phyloP scores from a whole-genome alignment of 805 yeast genomes.

The Monosporozyma yasuniensis region DNA sequence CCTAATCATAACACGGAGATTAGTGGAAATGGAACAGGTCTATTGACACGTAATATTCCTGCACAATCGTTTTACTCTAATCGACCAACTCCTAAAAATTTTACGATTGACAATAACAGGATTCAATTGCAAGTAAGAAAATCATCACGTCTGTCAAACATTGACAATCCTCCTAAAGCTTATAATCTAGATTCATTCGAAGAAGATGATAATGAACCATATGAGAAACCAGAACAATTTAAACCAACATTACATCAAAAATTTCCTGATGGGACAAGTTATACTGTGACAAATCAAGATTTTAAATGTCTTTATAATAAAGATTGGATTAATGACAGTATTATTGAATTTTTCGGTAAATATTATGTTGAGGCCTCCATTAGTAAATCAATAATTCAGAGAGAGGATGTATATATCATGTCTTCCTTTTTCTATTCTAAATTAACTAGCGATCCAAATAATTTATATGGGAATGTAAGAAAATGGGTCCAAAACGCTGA shows the following conservation, averaged over 20 bases:
- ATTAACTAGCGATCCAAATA: slow-evolving; percentile 35
- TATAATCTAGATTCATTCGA: slow-evolving; percentile 4
- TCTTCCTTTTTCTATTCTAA: slow-evolving; percentile 79
- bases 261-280: slow-evolving; percentile 45
- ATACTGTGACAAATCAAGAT: slow-evolving; percentile 59
- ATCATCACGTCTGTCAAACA: slow-evolving; percentile 6
- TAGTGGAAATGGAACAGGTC: background rate
- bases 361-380: slow-evolving; percentile 39
- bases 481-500: slow-evolving; percentile 74
- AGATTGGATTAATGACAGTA: slow-evolving; percentile 83
- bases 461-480: slow-evolving; percentile 53
- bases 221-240: slow-evolving; percentile 24
- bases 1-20: background rate
- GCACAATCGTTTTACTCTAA: background rate
- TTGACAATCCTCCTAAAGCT: background rate
- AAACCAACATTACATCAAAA: slow-evolving; percentile 40
- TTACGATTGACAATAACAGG: background rate
- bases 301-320: slow-evolving; percentile 69
- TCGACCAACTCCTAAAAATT: background rate
- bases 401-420: slow-evolving; percentile 45
- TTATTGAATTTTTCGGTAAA: slow-evolving; percentile 76
- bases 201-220: slow-evolving; percentile 3
- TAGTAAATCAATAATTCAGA: slow-evolving; percentile 22
- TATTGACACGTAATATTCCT: background rate
- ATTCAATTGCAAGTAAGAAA: slow-evolving; percentile 1